These are phyloP conservation scores for Barnettozyma vustinii DNA, from an alignment of 805 yeast species.

Conservation along the genomic window DNA sequence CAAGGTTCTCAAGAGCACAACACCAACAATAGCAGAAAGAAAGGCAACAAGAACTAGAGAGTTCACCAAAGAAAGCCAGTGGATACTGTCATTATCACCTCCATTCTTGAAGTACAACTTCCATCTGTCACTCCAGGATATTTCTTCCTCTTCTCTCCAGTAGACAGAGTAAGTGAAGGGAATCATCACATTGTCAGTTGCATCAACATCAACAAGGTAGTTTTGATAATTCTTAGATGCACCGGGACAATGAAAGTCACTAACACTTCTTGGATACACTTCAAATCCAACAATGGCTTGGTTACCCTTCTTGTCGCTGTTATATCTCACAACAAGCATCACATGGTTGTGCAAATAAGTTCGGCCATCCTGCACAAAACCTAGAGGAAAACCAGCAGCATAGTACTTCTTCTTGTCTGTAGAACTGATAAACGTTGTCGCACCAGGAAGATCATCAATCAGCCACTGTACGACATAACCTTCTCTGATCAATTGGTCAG, in stretches of 20 bases:
- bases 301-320: constrained; percentile 39
- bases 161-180: constrained; percentile 83
- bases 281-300: constrained; percentile 82
- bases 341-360: constrained; percentile 73
- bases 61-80: constrained; percentile 74
- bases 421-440: constrained; percentile 69
- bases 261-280: constrained; percentile 79
- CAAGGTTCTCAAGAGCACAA: constrained; percentile 53
- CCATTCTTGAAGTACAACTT: constrained; percentile 59
- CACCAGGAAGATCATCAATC: constrained; percentile 81
- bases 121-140: constrained; percentile 70
- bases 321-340: constrained; percentile 73
- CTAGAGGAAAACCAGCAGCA: constrained; percentile 83
- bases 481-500: constrained; percentile 55
- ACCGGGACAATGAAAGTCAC: constrained; percentile 67
- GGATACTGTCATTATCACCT: constrained; percentile 46
- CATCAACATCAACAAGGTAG: constrained; percentile 43
- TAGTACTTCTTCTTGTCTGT: constrained; percentile 62
- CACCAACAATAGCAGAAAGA: constrained; percentile 58
- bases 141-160: constrained; percentile 75
- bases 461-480: constrained; percentile 82
- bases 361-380: constrained; percentile 56
- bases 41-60: constrained; percentile 60
- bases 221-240: constrained; percentile 55
- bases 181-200: constrained; percentile 38